A percentile compares a stretch with the other conserved stretches of the same genome.
Conservation (phyloP, 164 flowering plant species). For the Nymphaea thermarum region DNA sequence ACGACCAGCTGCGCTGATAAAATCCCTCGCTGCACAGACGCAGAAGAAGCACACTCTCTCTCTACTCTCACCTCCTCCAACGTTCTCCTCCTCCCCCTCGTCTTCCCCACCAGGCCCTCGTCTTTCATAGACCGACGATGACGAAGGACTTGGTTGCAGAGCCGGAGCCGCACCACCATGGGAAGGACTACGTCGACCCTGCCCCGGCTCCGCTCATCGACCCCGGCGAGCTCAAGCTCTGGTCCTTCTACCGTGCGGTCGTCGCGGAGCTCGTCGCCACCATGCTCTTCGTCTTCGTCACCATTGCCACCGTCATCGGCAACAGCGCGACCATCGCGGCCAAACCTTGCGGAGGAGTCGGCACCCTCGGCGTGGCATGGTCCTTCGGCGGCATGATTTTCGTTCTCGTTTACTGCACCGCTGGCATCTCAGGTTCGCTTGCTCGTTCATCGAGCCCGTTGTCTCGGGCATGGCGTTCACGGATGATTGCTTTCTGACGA, state of each 20-base stretch:
- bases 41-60: not conserved
- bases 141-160: slow-evolving; percentile 29
- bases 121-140: slow-evolving; percentile 10
- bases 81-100: no score
- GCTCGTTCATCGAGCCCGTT: not conserved
- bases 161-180: slow-evolving; percentile 11
- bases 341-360: slow-evolving; percentile 21
- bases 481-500: not conserved
- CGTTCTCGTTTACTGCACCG: slow-evolving; percentile 35
- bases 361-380: slow-evolving; percentile 34
- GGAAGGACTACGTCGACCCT: slow-evolving; percentile 33
- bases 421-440: slow-evolving; percentile 29
- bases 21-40: not conserved
- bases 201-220: slow-evolving; percentile 36
- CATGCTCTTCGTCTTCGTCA: slow-evolving; percentile 31
- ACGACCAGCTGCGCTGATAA: no score
- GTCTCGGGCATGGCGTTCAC: not conserved
- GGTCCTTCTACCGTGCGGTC: slow-evolving; percentile 36
- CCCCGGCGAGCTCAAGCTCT: slow-evolving; percentile 20
- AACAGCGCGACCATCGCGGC: slow-evolving; percentile 1
- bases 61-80: not conserved
- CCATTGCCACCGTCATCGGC: slow-evolving; percentile 30
- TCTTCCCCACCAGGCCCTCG: not conserved
- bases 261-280: slow-evolving; percentile 32
- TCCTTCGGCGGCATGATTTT: slow-evolving; percentile 40